Evolutionary conservation across 2,329 filamentous ascomycete species (phyloP).

Genomic region (Dendrostoma leiphaemia): DNA sequence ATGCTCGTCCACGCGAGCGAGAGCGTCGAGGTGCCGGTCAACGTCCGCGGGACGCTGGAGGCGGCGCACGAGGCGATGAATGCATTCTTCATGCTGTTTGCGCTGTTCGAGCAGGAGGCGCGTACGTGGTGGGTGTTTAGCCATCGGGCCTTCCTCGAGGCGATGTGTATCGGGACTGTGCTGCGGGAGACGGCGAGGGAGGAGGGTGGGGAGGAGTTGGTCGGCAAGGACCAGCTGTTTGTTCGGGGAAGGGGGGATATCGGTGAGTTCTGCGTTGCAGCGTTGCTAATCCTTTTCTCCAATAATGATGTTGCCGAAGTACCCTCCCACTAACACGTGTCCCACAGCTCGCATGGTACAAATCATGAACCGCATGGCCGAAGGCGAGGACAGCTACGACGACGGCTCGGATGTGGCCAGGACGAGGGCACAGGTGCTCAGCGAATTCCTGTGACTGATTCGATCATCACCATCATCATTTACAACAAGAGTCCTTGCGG

Average conservation of each 20-base stretch:
- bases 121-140: slow-evolving; percentile 85
- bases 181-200: slow-evolving; percentile 50
- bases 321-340: too few species aligned
- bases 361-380: slow-evolving; percentile 59
- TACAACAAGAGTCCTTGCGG: background rate
- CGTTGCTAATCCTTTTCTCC: background rate
- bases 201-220: slow-evolving; percentile 42
- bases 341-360: slow-evolving; percentile 61
- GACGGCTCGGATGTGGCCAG: slow-evolving; percentile 57
- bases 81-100: slow-evolving; percentile 72
- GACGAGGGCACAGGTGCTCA: slow-evolving; percentile 58
- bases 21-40: slow-evolving; percentile 60
- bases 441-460: slow-evolving; percentile 42
- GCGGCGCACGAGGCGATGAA: slow-evolving; percentile 73
- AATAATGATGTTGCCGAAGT: too few species aligned
- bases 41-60: slow-evolving; percentile 69
- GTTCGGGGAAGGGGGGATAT: slow-evolving; percentile 61
- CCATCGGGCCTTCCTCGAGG: slow-evolving; percentile 76
- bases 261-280: slow-evolving; percentile 41
- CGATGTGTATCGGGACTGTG: slow-evolving; percentile 64
- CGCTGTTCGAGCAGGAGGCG: slow-evolving; percentile 67
- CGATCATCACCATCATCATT: background rate
- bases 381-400: slow-evolving; percentile 51
- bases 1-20: slow-evolving; percentile 76
- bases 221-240: slow-evolving; percentile 55